Conservation (phyloP, 225 moss, liverwort and hornwort genomes). For the Sphagnum tenellum region DNA sequence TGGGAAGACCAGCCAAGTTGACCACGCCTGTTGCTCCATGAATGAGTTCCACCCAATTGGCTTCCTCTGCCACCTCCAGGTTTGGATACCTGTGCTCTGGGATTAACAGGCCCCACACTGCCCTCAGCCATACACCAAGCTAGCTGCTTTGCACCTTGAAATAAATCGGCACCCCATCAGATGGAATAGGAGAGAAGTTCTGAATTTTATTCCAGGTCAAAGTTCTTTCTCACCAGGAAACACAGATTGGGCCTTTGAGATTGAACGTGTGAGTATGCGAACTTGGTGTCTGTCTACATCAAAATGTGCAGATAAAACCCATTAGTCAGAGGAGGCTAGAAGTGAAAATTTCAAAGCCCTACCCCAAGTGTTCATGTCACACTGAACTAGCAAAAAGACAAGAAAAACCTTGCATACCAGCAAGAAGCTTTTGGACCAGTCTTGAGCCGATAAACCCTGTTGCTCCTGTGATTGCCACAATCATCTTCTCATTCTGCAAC, state of each 20-base stretch:
- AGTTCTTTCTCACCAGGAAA: slow-evolving; percentile 51
- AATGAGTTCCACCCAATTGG: slow-evolving; percentile 60
- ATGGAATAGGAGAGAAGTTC: too few relatives aligned
- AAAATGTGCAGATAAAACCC: not conserved
- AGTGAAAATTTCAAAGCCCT: too few relatives aligned
- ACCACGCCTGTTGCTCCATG: slow-evolving; percentile 88
- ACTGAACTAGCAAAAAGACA: too few relatives aligned
- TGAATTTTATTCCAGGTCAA: too few relatives aligned
- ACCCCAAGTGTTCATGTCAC: too few relatives aligned
- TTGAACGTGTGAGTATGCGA: slow-evolving; percentile 75
- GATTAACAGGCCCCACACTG: too few relatives aligned
- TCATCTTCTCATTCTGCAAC: slow-evolving; percentile 30
- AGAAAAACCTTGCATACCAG: slow-evolving; percentile 29
- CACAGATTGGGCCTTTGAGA: slow-evolving; percentile 47
- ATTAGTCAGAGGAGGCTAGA: too few relatives aligned
- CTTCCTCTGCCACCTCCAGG: slow-evolving; percentile 66
- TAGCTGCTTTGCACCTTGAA: too few relatives aligned
- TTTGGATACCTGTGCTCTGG: slow-evolving; percentile 28
- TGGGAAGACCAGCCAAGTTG: slow-evolving; percentile 88
- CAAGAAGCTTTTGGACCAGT: slow-evolving; percentile 59
- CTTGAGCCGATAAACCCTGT: slow-evolving; percentile 75
- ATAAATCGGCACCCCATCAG: too few relatives aligned
- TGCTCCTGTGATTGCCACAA: slow-evolving; percentile 81
- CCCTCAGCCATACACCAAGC: too few relatives aligned
- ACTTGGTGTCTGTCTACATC: slow-evolving; percentile 76